Conservation (phyloP, 306 rosid genomes). For the Oemleria cerasiformis region DNA sequence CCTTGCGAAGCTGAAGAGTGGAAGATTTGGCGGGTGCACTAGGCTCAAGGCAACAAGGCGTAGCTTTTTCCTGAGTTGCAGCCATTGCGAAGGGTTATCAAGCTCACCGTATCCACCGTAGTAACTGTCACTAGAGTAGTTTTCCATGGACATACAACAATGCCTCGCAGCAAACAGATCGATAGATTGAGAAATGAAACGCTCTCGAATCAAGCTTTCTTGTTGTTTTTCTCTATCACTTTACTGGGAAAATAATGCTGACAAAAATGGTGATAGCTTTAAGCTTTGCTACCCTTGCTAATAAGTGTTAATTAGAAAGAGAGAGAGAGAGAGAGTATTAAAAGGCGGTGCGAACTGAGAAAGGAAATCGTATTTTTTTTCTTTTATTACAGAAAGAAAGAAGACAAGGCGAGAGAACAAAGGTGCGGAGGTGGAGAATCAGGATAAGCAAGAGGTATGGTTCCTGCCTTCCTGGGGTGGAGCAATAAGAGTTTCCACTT, state of each 20-base stretch:
- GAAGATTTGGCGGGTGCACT: constrained; percentile 23
- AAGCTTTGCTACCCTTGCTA: no score
- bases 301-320: neutral
- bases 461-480: neutral
- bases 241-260: neutral
- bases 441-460: neutral
- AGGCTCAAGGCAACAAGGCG: constrained; percentile 40
- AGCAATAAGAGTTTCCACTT: constrained; percentile 12
- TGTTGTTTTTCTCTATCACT: constrained; percentile 2
- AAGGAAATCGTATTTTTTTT: neutral
- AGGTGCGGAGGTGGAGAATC: neutral
- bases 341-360: neutral
- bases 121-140: constrained; percentile 51
- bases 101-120: constrained; percentile 59
- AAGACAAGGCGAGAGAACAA: neutral
- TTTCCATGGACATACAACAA: constrained; percentile 77
- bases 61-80: constrained; percentile 81
- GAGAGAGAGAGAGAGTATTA: no score
- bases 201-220: neutral
- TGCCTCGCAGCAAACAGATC: neutral
- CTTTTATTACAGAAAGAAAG: no score
- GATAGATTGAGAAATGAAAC: neutral
- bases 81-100: constrained; percentile 82
- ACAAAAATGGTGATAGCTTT: no score
- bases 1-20: constrained; percentile 8